These are phyloP conservation scores for Apiotrichum brassicae DNA, from an alignment of 1,284 basidiomycete genomes.

Conservation along the genomic window DNA sequence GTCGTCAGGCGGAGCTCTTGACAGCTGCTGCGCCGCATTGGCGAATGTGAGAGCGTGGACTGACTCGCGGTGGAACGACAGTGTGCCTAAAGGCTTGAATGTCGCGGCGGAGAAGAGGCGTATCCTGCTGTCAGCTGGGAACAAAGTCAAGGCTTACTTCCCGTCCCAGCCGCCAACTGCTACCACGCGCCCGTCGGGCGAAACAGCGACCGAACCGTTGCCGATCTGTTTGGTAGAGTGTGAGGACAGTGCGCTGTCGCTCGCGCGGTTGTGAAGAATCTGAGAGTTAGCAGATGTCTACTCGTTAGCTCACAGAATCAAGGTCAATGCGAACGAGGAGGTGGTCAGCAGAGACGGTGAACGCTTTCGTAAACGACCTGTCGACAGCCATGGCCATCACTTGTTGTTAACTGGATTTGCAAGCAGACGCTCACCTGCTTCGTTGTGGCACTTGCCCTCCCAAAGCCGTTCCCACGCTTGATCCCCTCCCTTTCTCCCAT, in stretches of 20 bases:
- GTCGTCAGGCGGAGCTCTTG: background rate
- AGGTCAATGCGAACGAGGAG: slow-evolving; percentile 59
- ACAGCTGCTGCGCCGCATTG: slow-evolving; percentile 6
- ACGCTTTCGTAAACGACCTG: slow-evolving; percentile 55
- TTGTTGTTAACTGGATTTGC: no score
- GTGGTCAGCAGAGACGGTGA: slow-evolving; percentile 79
- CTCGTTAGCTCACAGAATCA: background rate
- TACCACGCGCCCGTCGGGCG: slow-evolving; percentile 66
- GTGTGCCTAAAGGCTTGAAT: slow-evolving; percentile 69
- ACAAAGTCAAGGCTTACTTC: slow-evolving; percentile 52
- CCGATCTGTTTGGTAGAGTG: slow-evolving; percentile 66
- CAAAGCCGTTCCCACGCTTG: slow-evolving; percentile 60
- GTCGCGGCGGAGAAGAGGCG: slow-evolving; percentile 68
- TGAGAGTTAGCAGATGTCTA: background rate
- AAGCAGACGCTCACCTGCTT: slow-evolving; percentile 60
- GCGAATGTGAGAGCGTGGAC: slow-evolving; percentile 68
- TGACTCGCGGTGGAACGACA: slow-evolving; percentile 67
- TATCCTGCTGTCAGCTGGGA: slow-evolving; percentile 51
- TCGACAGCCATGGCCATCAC: slow-evolving; percentile 80
- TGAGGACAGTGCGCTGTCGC: slow-evolving; percentile 9
- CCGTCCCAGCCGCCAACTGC: slow-evolving; percentile 87
- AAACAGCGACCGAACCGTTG: slow-evolving; percentile 65
- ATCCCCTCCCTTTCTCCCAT: slow-evolving; percentile 41
- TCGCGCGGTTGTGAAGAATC: background rate
- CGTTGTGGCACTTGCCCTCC: slow-evolving; percentile 64